Evolutionary conservation across 106 monocot species (phyloP).

Genomic region (Apostasia shenzhenica): DNA sequence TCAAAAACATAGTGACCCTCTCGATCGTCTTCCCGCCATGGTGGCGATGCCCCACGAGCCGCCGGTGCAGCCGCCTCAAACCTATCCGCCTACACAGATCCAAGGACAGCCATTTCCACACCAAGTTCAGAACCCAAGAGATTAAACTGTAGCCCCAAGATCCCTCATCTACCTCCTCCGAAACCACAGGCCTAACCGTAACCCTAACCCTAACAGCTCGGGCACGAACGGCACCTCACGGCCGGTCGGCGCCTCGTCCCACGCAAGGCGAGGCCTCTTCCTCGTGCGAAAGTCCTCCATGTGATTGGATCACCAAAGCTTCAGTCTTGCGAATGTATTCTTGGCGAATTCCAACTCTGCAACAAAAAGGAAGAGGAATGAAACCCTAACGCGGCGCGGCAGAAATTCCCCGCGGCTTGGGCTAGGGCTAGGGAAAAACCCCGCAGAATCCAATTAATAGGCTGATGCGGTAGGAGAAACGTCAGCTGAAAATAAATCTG

Average conservation of each 20-base stretch:
- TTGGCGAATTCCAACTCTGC: not conserved
- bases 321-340: not conserved
- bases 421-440: no score
- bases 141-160: conserved; percentile 17
- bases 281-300: conserved; percentile 44
- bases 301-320: not conserved
- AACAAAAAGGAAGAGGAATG: not conserved
- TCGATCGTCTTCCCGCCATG: conserved; percentile 69
- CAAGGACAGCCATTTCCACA: conserved; percentile 15
- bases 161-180: not conserved
- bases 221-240: conserved; percentile 13
- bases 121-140: conserved; percentile 4
- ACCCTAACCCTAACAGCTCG: conserved; percentile 12
- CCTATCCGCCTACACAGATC: conserved; percentile 25
- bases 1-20: conserved; percentile 90
- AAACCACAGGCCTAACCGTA: conserved; percentile 7
- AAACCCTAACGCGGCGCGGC: no score
- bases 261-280: conserved; percentile 52
- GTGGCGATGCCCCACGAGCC: conserved; percentile 52
- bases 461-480: no score
- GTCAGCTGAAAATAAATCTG: no score
- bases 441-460: no score
- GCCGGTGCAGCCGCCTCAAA: conserved; percentile 19
- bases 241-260: conserved; percentile 34
- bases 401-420: no score